Evolutionary conservation across 495 filamentous ascomycete species (phyloP).

Genomic region (Bathelium albidoporum): DNA sequence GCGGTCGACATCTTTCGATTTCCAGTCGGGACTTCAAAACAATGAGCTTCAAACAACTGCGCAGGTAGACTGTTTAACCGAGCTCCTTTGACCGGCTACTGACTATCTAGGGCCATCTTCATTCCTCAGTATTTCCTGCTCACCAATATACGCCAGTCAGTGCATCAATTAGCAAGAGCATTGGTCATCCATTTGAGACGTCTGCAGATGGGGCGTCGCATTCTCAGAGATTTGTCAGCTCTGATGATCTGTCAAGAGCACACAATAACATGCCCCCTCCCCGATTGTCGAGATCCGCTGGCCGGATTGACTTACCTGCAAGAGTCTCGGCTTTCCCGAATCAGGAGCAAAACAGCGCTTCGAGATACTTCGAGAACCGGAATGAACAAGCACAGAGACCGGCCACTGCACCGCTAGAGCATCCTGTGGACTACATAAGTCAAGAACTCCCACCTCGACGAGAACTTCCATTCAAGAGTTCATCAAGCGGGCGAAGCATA

Average conservation of each 20-base stretch:
- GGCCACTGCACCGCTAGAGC: constrained; percentile 9
- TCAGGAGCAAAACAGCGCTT: not conserved
- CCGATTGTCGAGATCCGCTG: not conserved
- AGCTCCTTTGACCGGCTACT: not conserved
- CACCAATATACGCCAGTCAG: not conserved
- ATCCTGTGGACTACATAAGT: not conserved
- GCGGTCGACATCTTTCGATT: not conserved
- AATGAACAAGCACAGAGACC: constrained; percentile 5
- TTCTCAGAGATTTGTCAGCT: not conserved
- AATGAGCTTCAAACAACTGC: not conserved
- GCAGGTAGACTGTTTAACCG: not conserved
- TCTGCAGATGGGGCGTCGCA: not conserved
- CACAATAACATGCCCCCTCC: constrained; percentile 5
- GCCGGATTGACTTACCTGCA: not conserved
- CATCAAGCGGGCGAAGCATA: constrained; percentile 3
- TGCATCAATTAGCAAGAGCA: not conserved
- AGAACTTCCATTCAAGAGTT: constrained; percentile 28
- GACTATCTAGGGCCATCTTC: not conserved
- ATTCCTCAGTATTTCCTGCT: not conserved
- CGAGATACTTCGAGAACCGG: constrained; percentile 4
- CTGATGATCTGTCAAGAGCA: not conserved
- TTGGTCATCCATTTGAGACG: not conserved
- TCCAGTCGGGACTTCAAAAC: not conserved
- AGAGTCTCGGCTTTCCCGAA: too few relatives aligned
- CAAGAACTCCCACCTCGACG: constrained; percentile 27